A percentile compares a stretch with the other conserved stretches of the same genome.
These are phyloP conservation scores for Persicaria maculosa DNA, from an alignment of 148 eudicot species.

Conservation along the genomic window DNA sequence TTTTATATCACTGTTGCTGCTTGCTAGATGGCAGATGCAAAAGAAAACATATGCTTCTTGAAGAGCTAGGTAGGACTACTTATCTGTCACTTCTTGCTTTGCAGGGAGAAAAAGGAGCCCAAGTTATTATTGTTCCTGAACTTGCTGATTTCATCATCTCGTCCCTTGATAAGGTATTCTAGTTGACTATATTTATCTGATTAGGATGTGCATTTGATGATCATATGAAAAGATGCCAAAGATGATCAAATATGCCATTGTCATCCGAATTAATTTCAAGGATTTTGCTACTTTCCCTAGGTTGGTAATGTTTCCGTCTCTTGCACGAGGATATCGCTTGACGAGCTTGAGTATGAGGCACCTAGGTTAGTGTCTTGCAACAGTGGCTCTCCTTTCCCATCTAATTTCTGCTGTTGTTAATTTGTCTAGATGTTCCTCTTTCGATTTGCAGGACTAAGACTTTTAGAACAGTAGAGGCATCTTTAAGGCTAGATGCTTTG, in stretches of 20 bases:
- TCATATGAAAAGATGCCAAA: background rate
- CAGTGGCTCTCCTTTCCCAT: background rate
- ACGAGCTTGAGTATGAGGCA: slow-evolving; percentile 69
- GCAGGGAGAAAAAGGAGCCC: slow-evolving; percentile 93
- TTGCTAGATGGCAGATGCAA: background rate
- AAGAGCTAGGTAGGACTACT: background rate
- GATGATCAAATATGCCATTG: background rate
- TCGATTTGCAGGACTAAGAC: slow-evolving; percentile 49
- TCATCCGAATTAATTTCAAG: background rate
- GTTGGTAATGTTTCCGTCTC: slow-evolving; percentile 78
- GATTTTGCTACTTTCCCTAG: slow-evolving; percentile 30
- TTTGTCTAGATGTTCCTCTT: slow-evolving; percentile 5
- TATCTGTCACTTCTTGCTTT: slow-evolving; percentile 15
- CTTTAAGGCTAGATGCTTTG: slow-evolving; percentile 75
- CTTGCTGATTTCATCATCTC: slow-evolving; percentile 66
- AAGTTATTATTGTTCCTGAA: slow-evolving; percentile 82
- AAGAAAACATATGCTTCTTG: background rate
- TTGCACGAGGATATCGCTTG: slow-evolving; percentile 67
- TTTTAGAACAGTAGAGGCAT: slow-evolving; percentile 76
- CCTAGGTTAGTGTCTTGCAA: slow-evolving; percentile 49
- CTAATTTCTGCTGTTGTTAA: background rate
- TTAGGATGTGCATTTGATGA: background rate
- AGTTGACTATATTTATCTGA: background rate
- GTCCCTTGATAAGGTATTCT: slow-evolving; percentile 71
- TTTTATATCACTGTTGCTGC: background rate